A percentile compares a stretch with the other conserved stretches of the same genome.
Conservation (phyloP, 2,329 filamentous ascomycete species). For the Fonsecaea pugnacius region DNA sequence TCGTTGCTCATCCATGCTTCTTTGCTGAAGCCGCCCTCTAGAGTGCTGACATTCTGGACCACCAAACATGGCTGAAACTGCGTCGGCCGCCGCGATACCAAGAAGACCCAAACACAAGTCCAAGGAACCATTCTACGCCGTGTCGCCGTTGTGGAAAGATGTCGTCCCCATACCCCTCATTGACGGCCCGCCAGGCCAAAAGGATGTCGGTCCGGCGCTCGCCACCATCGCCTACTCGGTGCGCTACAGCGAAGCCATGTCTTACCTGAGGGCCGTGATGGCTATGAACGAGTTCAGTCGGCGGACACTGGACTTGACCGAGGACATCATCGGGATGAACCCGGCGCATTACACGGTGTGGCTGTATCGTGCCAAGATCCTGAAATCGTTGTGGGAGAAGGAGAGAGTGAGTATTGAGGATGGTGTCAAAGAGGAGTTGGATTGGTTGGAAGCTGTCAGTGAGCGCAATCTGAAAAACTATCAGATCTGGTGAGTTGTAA, state of each 20-base stretch:
- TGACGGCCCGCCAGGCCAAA: constrained; percentile 61
- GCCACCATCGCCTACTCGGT: constrained; percentile 91
- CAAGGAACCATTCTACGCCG: constrained; percentile 54
- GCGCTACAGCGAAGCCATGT: constrained; percentile 88
- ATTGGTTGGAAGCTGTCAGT: constrained; percentile 84
- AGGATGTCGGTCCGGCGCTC: constrained; percentile 62
- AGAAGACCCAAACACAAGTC: constrained; percentile 35
- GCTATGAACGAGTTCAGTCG: constrained; percentile 79
- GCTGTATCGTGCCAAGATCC: constrained; percentile 85
- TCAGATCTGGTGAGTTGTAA: constrained; percentile 75
- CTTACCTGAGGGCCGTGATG: constrained; percentile 94
- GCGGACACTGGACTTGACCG: constrained; percentile 78
- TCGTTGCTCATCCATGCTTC: background rate
- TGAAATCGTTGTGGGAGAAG: constrained; percentile 57
- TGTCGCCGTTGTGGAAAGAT: constrained; percentile 80
- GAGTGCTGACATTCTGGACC: background rate
- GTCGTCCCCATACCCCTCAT: constrained; percentile 80
- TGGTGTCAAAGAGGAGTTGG: constrained; percentile 61
- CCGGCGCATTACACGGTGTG: constrained; percentile 98
- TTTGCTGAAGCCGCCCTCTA: background rate
- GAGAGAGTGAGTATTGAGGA: constrained; percentile 58
- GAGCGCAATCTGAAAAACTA: constrained; percentile 93
- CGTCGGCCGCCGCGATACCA: constrained; percentile 14
- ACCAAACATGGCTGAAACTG: background rate
- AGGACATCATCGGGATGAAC: constrained; percentile 89